Percentiles rank a stretch among this genome's conserved stretches.
Conservation (phyloP, 2,329 filamentous ascomycete genomes). For the Hypoxylon sp. region DNA sequence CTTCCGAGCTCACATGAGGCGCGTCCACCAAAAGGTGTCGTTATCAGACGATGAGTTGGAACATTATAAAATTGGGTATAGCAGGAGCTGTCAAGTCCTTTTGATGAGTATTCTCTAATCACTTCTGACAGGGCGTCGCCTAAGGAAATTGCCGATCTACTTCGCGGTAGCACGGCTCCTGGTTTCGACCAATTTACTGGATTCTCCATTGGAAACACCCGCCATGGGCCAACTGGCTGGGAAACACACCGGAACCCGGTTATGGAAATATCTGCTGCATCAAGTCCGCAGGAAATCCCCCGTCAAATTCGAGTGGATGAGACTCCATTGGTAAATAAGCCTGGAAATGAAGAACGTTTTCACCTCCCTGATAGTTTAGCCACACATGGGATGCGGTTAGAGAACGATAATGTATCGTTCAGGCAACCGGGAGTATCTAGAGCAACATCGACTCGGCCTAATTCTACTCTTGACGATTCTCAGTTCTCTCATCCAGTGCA, state of each 20-base stretch:
- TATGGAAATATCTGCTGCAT: constrained; percentile 23
- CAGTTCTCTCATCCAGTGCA: constrained; percentile 5
- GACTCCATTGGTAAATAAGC: constrained; percentile 12
- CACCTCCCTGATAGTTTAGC: constrained; percentile 4
- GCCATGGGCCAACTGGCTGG: constrained; percentile 22
- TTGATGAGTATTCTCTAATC: constrained; percentile 34
- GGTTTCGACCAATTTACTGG: constrained; percentile 22
- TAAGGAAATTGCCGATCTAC: constrained; percentile 25
- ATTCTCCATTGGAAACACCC: constrained; percentile 22
- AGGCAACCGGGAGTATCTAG: constrained; percentile 11
- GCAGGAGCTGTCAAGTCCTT: not conserved
- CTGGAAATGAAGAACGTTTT: constrained; percentile 2
- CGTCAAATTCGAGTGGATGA: constrained; percentile 24
- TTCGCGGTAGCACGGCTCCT: constrained; percentile 14
- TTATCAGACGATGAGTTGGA: constrained; percentile 55
- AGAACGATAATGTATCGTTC: constrained; percentile 11
- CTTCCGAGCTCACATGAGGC: constrained; percentile 81
- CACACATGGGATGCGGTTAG: constrained; percentile 3
- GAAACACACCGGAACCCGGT: constrained; percentile 16
- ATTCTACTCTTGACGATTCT: not conserved
- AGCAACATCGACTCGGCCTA: constrained; percentile 1
- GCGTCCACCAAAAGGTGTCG: constrained; percentile 68
- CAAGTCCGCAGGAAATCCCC: constrained; percentile 27
- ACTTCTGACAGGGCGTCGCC: constrained; percentile 23
- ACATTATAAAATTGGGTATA: constrained; percentile 51